Base-by-base conservation (phyloP, 1,284 basidiomycete genomes). In the Xerocomus nothofagi region DNA sequence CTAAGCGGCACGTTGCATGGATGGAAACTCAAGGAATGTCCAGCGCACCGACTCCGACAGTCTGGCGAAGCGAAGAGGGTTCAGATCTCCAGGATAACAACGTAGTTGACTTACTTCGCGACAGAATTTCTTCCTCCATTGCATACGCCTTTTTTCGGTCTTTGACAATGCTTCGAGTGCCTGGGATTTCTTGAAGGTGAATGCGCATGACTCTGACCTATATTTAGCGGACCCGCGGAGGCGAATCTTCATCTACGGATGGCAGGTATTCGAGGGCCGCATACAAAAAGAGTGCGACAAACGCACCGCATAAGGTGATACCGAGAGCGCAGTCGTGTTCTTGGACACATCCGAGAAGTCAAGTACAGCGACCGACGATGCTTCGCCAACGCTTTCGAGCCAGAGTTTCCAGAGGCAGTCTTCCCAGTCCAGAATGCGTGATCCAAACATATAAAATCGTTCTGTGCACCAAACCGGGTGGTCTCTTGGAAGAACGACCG, bases 371-470 rank as follows among this genome's bases (percentile, higher is more conserved):
- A 53, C 55, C 57, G 56, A 57, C 63, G 57, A 73, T 34, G 60
- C 66, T 49, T 57, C 75, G 14, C 75, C 82, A 27, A 74, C 74
- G 48, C 71, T 73, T 52, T 81, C 76, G 15, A 86, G 70, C 73
- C 79, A 81, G 45, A 85, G 54, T 55, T 81, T 79, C 84, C 84
- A 87, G n/a, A 86, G 65, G 63, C 84, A 86, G 51, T 82, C 80
- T 34, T 76, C 71, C 84, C 84, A 86, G 52, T 84, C 80, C 2
- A 71, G 63, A 1, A 61, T 51, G 21, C 81, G 79, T 12, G 75
- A 73, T 33, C 68, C 64, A 38, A 71, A 62, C 26, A 74, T 58
- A 54, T 81, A 78, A 55, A 77, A 71, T 23, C 82, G 75, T 53
- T 86, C 84, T 0, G 78, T 75, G 57, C 85, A 87, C 85, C 85